These are phyloP conservation scores for Tuber indicum DNA, from an alignment of 495 filamentous ascomycete species.

Conservation along the genomic window DNA sequence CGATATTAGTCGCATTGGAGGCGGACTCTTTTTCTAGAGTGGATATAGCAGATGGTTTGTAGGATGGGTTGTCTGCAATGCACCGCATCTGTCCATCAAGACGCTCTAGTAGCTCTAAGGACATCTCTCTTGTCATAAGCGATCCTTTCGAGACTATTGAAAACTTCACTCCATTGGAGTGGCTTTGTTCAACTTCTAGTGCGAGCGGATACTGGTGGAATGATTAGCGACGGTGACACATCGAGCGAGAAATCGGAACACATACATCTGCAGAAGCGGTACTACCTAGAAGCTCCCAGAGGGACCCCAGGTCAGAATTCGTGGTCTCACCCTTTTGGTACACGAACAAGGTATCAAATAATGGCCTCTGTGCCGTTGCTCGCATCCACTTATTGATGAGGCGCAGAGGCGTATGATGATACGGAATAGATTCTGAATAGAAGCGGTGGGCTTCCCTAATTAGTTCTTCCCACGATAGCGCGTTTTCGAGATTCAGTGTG, in stretches of 20 bases:
- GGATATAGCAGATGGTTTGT: not conserved
- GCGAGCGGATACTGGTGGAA: slow-evolving; percentile 59
- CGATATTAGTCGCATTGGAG: slow-evolving; percentile 1
- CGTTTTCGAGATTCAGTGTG: slow-evolving; percentile 46
- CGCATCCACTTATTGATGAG: slow-evolving; percentile 65
- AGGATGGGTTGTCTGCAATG: slow-evolving; percentile 16
- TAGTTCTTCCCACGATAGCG: slow-evolving; percentile 51
- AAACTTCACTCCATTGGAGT: slow-evolving; percentile 47
- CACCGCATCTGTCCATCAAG: slow-evolving; percentile 25
- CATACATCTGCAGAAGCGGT: slow-evolving; percentile 50
- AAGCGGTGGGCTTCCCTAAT: slow-evolving; percentile 55
- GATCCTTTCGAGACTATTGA: slow-evolving; percentile 50
- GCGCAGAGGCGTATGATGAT: slow-evolving; percentile 64
- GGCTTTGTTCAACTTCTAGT: slow-evolving; percentile 58
- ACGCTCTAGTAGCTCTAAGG: slow-evolving; percentile 12
- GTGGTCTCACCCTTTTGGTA: slow-evolving; percentile 56
- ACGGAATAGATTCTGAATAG: slow-evolving; percentile 55
- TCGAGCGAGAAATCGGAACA: slow-evolving; percentile 4
- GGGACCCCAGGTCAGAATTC: slow-evolving; percentile 28
- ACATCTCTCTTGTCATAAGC: slow-evolving; percentile 18
- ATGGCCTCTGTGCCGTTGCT: slow-evolving; percentile 49
- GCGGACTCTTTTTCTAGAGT: not conserved
- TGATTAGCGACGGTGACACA: slow-evolving; percentile 11
- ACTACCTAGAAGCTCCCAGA: slow-evolving; percentile 55
- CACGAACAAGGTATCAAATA: slow-evolving; percentile 83